These are phyloP conservation scores for Atkinsonella hypoxylon DNA, from an alignment of 2,329 filamentous ascomycete genomes.

Conservation along the genomic window DNA sequence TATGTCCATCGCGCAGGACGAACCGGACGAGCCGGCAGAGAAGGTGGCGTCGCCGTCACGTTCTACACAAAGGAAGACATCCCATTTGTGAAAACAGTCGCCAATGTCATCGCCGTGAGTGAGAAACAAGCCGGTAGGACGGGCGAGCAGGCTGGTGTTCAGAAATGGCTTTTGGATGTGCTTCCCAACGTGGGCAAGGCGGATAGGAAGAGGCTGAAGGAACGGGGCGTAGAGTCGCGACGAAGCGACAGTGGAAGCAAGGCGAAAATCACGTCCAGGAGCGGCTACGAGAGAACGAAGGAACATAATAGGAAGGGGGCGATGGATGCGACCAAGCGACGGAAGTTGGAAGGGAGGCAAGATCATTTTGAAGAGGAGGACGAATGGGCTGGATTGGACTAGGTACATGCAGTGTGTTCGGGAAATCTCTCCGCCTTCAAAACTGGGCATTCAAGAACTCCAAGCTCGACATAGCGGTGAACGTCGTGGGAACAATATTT, in stretches of 20 bases:
- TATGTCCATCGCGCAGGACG: constrained; percentile 92
- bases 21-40: constrained; percentile 76
- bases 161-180: constrained; percentile 80
- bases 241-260: constrained; percentile 24
- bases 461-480: no score
- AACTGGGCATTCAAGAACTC: no score
- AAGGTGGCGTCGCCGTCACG: constrained; percentile 82
- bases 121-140: constrained; percentile 55
- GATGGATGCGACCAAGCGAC: constrained; percentile 48
- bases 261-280: constrained; percentile 71
- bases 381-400: constrained; percentile 39
- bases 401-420: constrained; percentile 6
- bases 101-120: constrained; percentile 78
- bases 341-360: constrained; percentile 26
- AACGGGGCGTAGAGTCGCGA: constrained; percentile 66
- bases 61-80: constrained; percentile 95
- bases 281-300: constrained; percentile 57
- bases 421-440: no score
- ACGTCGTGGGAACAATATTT: no score
- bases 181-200: constrained; percentile 75
- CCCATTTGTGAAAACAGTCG: constrained; percentile 76
- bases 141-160: constrained; percentile 46
- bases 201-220: constrained; percentile 72
- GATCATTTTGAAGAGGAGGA: constrained; percentile 13
- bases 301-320: constrained; percentile 56